Evolutionary conservation across 177 flowering plant genomes (phyloP).

Genomic region (Tripterygium wilfordii): DNA sequence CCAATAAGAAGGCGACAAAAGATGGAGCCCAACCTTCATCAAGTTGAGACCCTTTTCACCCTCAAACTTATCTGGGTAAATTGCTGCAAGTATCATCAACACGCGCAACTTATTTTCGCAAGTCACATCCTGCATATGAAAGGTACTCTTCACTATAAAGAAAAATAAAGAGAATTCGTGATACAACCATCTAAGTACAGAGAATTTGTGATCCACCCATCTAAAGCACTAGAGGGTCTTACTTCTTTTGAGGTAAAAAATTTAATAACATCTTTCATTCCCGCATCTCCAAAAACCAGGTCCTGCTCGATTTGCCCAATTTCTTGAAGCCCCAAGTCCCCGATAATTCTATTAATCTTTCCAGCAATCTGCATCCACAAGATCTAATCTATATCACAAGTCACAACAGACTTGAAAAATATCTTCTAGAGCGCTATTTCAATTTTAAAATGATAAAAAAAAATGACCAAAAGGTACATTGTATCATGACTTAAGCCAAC

Average conservation of each 20-base stretch:
- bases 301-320: constrained; percentile 94
- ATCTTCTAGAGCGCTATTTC: no score
- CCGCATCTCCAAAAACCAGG: constrained; percentile 98
- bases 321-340: constrained; percentile 72
- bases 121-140: constrained; percentile 59
- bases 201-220: neutral
- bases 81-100: constrained; percentile 86
- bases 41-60: constrained; percentile 76
- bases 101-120: constrained; percentile 88
- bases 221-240: constrained; percentile 1
- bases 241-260: constrained; percentile 76
- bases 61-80: constrained; percentile 93
- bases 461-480: no score
- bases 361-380: constrained; percentile 74
- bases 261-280: constrained; percentile 84
- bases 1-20: neutral
- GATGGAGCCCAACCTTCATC: constrained; percentile 61
- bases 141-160: no score
- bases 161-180: no score
- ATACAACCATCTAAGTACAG: no score
- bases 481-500: no score
- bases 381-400: neutral
- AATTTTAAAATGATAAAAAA: no score
- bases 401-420: neutral
- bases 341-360: constrained; percentile 70